Percentiles rank a stretch among this genome's conserved stretches.
Conservation (phyloP, 2,329 filamentous ascomycete genomes). For the Trichoderma koningii region DNA sequence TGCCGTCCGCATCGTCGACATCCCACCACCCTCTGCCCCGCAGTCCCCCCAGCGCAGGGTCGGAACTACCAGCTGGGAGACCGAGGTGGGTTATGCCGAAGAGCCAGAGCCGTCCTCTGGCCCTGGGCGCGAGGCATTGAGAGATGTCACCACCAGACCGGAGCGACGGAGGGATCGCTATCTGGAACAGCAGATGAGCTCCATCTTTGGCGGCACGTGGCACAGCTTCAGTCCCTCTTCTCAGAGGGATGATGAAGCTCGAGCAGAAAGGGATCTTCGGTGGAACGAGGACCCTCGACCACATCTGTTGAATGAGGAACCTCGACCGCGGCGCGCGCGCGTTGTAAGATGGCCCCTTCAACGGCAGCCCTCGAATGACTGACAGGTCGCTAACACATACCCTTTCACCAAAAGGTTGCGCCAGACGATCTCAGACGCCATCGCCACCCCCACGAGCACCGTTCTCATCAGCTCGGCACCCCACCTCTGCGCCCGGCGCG, state of each 20-base stretch:
- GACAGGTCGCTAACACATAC: background rate
- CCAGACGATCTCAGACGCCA: slow-evolving; percentile 7
- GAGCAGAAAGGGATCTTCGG: slow-evolving; percentile 30
- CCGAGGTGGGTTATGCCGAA: background rate
- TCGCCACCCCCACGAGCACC: slow-evolving; percentile 1
- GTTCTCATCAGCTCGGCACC: background rate
- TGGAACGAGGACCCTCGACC: slow-evolving; percentile 31
- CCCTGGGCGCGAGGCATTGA: slow-evolving; percentile 29
- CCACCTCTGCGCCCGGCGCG: slow-evolving; percentile 3
- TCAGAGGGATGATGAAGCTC: slow-evolving; percentile 27
- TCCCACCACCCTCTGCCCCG: slow-evolving; percentile 31
- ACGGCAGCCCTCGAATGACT: background rate
- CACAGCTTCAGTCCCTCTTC: slow-evolving; percentile 27
- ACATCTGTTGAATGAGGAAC: slow-evolving; percentile 32
- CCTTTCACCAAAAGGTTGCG: slow-evolving; percentile 20
- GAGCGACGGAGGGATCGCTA: slow-evolving; percentile 33
- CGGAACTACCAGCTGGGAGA: slow-evolving; percentile 25
- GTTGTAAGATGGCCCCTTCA: slow-evolving; percentile 31
- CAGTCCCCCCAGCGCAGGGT: slow-evolving; percentile 34
- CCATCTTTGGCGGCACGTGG: slow-evolving; percentile 32
- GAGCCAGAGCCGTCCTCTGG: background rate
- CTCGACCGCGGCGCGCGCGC: slow-evolving; percentile 31
- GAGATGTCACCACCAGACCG: slow-evolving; percentile 33
- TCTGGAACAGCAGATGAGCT: slow-evolving; percentile 37
- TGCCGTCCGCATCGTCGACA: slow-evolving; percentile 36